phyloP scores from a whole-genome alignment of 345 rosid species.

The Triadica sebifera region DNA sequence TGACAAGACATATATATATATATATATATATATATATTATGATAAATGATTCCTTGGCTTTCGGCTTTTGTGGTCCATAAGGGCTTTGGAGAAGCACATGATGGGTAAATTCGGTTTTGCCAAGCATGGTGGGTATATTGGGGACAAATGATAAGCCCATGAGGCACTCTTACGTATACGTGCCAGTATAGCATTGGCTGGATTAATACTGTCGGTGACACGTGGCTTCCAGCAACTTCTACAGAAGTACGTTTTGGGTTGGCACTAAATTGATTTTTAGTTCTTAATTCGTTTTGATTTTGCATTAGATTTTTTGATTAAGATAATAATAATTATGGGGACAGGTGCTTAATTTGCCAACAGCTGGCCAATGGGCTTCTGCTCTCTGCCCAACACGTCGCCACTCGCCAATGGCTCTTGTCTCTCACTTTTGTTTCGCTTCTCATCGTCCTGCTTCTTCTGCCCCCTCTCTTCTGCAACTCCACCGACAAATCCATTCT shows the following conservation, averaged over 20 bases:
- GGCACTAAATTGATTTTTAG: background rate
- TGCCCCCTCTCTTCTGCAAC: slow-evolving; percentile 14
- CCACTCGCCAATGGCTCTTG: slow-evolving; percentile 35
- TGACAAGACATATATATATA: too few relatives aligned
- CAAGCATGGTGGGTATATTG: background rate
- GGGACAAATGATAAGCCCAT: slow-evolving; percentile 5
- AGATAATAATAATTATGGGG: background rate
- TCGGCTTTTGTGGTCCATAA: too few relatives aligned
- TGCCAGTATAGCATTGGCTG: background rate
- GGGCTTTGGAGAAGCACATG: too few relatives aligned
- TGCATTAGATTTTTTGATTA: background rate
- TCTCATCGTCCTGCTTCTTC: slow-evolving; percentile 19
- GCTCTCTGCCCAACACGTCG: too few relatives aligned
- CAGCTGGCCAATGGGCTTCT: slow-evolving; percentile 22
- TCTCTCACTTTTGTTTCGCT: slow-evolving; percentile 29
- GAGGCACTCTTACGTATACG: background rate
- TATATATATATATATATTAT: too few relatives aligned
- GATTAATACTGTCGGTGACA: background rate
- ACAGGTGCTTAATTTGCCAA: slow-evolving; percentile 21
- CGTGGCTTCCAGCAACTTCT: slow-evolving; percentile 4
- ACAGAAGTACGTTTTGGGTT: slow-evolving; percentile 7
- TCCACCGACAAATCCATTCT: slow-evolving; percentile 20
- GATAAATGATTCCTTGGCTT: too few relatives aligned
- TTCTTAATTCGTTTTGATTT: background rate
- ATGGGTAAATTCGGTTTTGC: background rate